Evolutionary conservation across 2,329 filamentous ascomycete species (phyloP), one percentile per base, ranked within the genome.

Genomic region (Penicillium sumatraense): DNA sequence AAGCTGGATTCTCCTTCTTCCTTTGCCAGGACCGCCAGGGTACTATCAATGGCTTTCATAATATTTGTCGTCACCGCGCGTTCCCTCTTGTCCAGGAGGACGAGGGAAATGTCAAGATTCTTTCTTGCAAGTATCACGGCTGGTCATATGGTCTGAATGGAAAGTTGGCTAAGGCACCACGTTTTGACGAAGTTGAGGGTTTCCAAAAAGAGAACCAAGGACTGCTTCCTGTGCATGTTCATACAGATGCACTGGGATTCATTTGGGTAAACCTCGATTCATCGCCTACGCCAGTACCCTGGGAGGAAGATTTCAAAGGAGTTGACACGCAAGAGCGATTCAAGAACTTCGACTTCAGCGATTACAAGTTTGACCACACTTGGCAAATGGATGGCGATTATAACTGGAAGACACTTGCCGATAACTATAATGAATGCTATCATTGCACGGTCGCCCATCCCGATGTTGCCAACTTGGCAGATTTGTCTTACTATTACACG

Each of bases 401-500:
- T 29, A 64, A 66, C 38, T 66, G 63, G 63, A 66, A 66, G 57
- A 44, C 60, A 5, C 31, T 65, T n/a, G 62, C 63, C 21, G 60
- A 59, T 24, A 54, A 53, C 16, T 62, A 58, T 20, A 58, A 87
- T 67, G 83, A 70, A 45, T 86, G 82, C 68, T 87, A 86, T 61
- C 60, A 61, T 20, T 63, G 58, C 31, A 59, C 56, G 5, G 54
- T 61, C 26, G 60, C 68, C 1, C 68, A 70, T n/a, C 67, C 68
- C 0, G 67, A 70, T 38, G 54, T 66, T 13, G 61, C 65, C 2
- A 57, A 62, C 16, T 48, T 87, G 11, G 79, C 83, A 29, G 81
- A 87, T 60, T 77, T 87, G 35, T 78, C 79, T 58, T 79, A 79
- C 3, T 87, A 86, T 69, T 72, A 73, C 29, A 81, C 84, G 40